Evolutionary conservation across 805 yeast species (phyloP).

Genomic region (Candida awuae): DNA sequence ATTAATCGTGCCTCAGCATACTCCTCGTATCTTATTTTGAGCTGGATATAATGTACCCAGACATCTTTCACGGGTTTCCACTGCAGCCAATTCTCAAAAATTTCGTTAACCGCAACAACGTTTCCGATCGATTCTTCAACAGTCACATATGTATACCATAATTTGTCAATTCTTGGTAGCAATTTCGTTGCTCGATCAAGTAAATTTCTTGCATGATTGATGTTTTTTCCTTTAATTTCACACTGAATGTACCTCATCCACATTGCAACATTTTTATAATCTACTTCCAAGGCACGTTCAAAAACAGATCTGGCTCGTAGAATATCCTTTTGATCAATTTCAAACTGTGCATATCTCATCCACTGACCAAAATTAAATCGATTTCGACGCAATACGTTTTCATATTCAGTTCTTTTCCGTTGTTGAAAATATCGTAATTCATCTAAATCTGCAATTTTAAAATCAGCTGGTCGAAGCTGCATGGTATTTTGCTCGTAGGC

Average conservation of each 20-base stretch:
- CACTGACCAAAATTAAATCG: conserved; percentile 79
- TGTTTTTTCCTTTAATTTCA: conserved; percentile 62
- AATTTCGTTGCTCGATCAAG: conserved; percentile 68
- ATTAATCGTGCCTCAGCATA: conserved; percentile 49
- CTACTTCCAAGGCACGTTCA: conserved; percentile 79
- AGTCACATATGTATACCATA: conserved; percentile 79
- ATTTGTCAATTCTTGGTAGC: conserved; percentile 72
- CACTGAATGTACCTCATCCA: conserved; percentile 81
- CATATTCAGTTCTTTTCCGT: conserved; percentile 72
- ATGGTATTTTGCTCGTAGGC: conserved; percentile 45
- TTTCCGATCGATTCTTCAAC: conserved; percentile 75
- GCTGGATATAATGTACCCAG: conserved; percentile 67
- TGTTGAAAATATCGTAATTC: conserved; percentile 72
- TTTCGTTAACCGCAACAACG: conserved; percentile 47
- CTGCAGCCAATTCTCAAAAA: conserved; percentile 72
- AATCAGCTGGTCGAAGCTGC: conserved; percentile 34
- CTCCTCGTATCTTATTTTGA: conserved; percentile 57
- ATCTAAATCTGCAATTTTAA: conserved; percentile 62
- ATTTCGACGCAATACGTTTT: conserved; percentile 79
- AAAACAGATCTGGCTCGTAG: conserved; percentile 77
- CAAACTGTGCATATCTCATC: conserved; percentile 88
- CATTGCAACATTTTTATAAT: conserved; percentile 60
- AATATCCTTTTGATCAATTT: conserved; percentile 68
- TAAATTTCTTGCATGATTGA: conserved; percentile 84
- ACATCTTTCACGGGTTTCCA: conserved; percentile 64